Evolutionary conservation across 116 monocot species (phyloP).

Genomic region (Papilionanthe hybrid): DNA sequence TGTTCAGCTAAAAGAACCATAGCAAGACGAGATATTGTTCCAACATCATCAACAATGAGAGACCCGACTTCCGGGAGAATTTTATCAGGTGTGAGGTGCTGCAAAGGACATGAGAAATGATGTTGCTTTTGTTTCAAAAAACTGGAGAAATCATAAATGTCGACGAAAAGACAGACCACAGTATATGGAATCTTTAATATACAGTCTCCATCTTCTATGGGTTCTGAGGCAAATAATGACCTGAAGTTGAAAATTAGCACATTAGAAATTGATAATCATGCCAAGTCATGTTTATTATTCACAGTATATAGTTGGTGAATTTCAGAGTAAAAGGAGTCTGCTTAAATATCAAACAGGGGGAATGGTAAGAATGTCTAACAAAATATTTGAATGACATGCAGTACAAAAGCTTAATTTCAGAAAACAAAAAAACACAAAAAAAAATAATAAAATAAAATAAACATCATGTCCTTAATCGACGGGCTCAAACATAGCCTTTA

Average conservation of each 20-base stretch:
- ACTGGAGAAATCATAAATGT: not conserved
- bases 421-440: too few species aligned
- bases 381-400: not conserved
- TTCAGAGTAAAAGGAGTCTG: not conserved
- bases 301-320: not conserved
- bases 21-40: constrained; percentile 46
- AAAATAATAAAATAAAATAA: too few species aligned
- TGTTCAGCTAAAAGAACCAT: constrained; percentile 64
- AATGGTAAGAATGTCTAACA: not conserved
- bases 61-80: constrained; percentile 33
- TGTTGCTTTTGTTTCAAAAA: not conserved
- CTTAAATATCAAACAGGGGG: not conserved
- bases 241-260: constrained; percentile 29
- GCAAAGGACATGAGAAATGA: constrained; percentile 21
- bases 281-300: not conserved
- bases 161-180: constrained; percentile 39
- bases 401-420: not conserved
- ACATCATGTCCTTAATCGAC: not conserved
- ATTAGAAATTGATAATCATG: not conserved
- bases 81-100: constrained; percentile 62
- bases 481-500: not conserved
- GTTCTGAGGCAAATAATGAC: constrained; percentile 59
- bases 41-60: constrained; percentile 37
- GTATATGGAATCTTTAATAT: constrained; percentile 75
- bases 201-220: constrained; percentile 61